Evolutionary conservation across 2,329 filamentous ascomycete genomes (phyloP), one percentile per base, ranked within the genome.

Genomic region (Penicillium vulpinum): DNA sequence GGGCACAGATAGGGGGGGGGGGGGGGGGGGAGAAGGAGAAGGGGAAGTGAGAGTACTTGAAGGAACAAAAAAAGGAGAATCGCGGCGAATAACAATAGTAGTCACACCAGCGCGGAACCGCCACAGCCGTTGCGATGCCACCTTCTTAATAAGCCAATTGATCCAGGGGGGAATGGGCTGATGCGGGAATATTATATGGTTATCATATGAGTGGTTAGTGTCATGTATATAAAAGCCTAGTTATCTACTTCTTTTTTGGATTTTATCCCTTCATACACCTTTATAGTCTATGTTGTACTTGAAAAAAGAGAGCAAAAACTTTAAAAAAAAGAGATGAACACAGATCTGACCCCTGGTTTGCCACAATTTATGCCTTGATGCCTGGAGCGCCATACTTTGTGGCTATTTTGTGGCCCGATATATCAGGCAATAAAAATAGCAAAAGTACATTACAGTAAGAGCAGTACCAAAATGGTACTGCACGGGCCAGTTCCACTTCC

Each of bases 81-180:
- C 18, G 21, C 38, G 48, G 59, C 54, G 55, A 62, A 62, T 61
- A 57, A 50, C 21, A 35, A 59, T n/a, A 65, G 61, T 57, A 61
- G 48, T 73, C 70, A 72, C 65, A 70, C 70, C 70, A 72, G 69
- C 54, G 63, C 70, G 70, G 70, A 73, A 73, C 59, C 48, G 53
- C 44, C 22, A 40, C 55, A 62, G 66, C 70, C 69, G 69, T 62
- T 54, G 56, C 49, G 36, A 51, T 51, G 21, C 49, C 49, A 44
- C 36, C 26, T 28, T 41, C 52, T 62, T 61, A 61, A 62, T 66
- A 58, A 64, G 53, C 60, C 21, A 44, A 51, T 51, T 44, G 38
- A 43, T 33, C 45, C 53, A 56, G 40, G 47, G 53, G 53, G 22
- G 11, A 3, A 40, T 54, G 52, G 52, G 24, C 22, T 54, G 52